Evolutionary conservation across 2,329 filamentous ascomycete species (phyloP), one percentile per base, ranked within the genome.

Genomic region (Xylaria sp.): DNA sequence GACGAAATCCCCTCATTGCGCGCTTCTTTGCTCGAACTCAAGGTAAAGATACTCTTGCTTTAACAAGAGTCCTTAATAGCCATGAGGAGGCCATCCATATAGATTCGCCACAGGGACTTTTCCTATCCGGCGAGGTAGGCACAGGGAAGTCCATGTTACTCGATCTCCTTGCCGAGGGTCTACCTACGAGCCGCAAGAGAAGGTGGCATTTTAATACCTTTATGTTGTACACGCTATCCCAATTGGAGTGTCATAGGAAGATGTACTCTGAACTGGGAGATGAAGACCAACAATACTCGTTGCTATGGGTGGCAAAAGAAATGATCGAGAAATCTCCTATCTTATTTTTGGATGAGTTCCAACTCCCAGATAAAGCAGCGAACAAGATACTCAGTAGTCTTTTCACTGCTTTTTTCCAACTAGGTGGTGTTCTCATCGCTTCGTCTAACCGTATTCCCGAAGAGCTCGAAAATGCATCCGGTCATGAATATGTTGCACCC

Each of bases 121-220:
- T 95, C 76, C 84, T 96, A 0, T 93, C 93, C 29, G 92, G 93
- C 6, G 92, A 94, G 76, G 93, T 96, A 1, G 93, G 93, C 12
- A 93, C 91, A 0, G 92, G 93, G 16, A 96, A 96, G 78, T 92
- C 89, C 5, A 94, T 96, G 91, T 85, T 96, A n/a, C 85, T 94
- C 16, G 92, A 95, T 75, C 82, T 96, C 0, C 88, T 96, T n/a
- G 91, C 92, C 16, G 90, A 93, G 60, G 91, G 91, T 60, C 81
- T 96, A 3, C 93, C 93, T 1, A 93, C 89, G 18, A 82, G 85
- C 53, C 90, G 89, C 75, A 95, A 95, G 82, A 84, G 86, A 73
- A 84, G 92, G 68, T 94, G 91, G 89, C 93, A 95, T 77, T 96
- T 94, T 80, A 93, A 93, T 77, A 93, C 91, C 0, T 96, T 96